Evolutionary conservation across 805 yeast genomes (phyloP), one percentile per base, ranked within the genome.

Genomic region (Myxozyma udenii): DNA sequence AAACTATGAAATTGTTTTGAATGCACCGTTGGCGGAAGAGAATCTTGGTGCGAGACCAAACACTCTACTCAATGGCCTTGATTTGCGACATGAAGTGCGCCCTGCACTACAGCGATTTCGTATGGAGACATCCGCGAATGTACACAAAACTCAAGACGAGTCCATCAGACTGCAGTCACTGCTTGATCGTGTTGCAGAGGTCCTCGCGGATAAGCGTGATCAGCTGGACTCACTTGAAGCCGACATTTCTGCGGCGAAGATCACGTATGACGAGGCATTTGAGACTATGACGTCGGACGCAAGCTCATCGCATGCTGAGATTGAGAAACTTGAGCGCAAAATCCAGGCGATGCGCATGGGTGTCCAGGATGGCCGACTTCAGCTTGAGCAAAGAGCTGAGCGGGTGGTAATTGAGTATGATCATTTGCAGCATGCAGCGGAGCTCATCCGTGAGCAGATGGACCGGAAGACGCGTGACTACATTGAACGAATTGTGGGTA

Each of bases 311-410:
- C 76, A 78, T 47, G 77, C 82, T n/a, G 85, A 84, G 63, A 76
- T 81, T 46, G 90, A 84, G 64, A 76, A 77, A 62, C 66, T 81
- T 48, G 85, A 82, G 56, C 73, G 78, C 33, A 85, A 81, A 51
- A 66, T 84, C 44, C 76, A 76, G 44, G 71, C 71, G 11, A 71
- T 78, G 64, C 74, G 77, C 51, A 71, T 73, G 19, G 70, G 72
- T 36, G 72, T 78, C 12, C 75, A 77, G 51, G 79, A 78, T 52
- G 79, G 77, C 41, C 66, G 75, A 46, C 67, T 77, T 4, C 78
- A 77, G 57, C 67, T 80, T 38, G 74, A 75, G 25, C 76, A 74
- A 58, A 68, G 73, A 33, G 76, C 75, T 54, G 78, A 79, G 61
- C 74, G 78, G 21, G 71, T 77, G 4, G 77, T 75, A 50, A 72